Percentiles rank a stretch among this genome's conserved stretches.
These are phyloP conservation scores for Ogataea trehalophila DNA, from an alignment of 805 yeast genomes.

Conservation along the genomic window DNA sequence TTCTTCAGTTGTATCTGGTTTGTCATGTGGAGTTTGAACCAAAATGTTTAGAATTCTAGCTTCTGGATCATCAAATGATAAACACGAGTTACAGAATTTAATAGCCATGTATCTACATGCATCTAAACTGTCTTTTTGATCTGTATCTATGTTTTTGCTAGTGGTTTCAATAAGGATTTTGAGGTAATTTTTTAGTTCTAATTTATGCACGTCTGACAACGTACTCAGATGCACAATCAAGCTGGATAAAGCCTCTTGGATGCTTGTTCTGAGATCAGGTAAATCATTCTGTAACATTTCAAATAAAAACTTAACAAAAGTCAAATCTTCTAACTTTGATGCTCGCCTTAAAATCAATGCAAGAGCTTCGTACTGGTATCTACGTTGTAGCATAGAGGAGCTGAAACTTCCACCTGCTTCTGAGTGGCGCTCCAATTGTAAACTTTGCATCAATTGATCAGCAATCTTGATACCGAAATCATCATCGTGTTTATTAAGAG, in stretches of 20 bases:
- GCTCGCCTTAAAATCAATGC: slow-evolving; percentile 56
- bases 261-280: slow-evolving; percentile 55
- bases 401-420: slow-evolving; percentile 28
- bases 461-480: slow-evolving; percentile 43
- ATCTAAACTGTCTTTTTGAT: slow-evolving; percentile 31
- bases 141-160: slow-evolving; percentile 22
- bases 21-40: slow-evolving; percentile 49
- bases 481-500: slow-evolving; percentile 4
- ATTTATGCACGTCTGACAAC: slow-evolving; percentile 36
- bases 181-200: slow-evolving; percentile 36
- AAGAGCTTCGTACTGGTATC: slow-evolving; percentile 70
- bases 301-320: slow-evolving; percentile 61
- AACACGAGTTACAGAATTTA: slow-evolving; percentile 58
- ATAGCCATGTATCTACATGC: slow-evolving; percentile 60
- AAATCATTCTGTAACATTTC: slow-evolving; percentile 64
- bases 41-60: slow-evolving; percentile 64
- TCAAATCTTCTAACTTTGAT: slow-evolving; percentile 41
- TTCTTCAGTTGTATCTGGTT: slow-evolving; percentile 75
- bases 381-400: slow-evolving; percentile 41
- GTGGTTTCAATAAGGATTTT: slow-evolving; percentile 10
- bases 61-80: slow-evolving; percentile 60
- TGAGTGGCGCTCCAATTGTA: slow-evolving; percentile 30
- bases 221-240: slow-evolving; percentile 44
- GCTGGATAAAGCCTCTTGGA: slow-evolving; percentile 67
- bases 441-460: slow-evolving; percentile 44